A percentile compares a stretch with the other conserved stretches of the same genome.
Conservation (phyloP, 441 rosid species). For the Breynia disticha region DNA sequence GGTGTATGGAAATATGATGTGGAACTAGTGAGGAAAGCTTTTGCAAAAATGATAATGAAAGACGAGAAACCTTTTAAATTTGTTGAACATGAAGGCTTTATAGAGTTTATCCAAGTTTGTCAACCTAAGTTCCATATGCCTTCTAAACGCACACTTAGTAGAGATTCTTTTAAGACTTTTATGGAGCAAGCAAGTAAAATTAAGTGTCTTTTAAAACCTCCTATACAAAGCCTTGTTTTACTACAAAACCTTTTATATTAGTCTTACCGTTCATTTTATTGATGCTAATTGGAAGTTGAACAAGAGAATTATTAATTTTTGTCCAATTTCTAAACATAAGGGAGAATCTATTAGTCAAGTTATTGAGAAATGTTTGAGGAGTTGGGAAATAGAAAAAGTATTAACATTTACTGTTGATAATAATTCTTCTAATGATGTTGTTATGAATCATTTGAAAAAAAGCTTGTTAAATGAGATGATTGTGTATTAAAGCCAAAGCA, state of each 20-base stretch:
- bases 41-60: no score
- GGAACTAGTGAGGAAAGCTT: no score
- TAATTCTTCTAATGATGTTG: constrained; percentile 5
- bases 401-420: constrained; percentile 6
- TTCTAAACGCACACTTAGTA: no score
- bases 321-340: background rate
- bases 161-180: no score
- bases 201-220: no score
- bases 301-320: constrained; percentile 11
- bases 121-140: no score
- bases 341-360: background rate
- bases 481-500: background rate
- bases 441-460: background rate
- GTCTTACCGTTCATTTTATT: constrained; percentile 7
- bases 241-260: constrained; percentile 1
- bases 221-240: background rate
- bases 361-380: constrained; percentile 8
- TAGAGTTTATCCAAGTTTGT: background rate
- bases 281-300: constrained; percentile 2
- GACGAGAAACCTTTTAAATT: no score
- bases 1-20: no score
- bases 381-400: background rate
- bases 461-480: background rate
- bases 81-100: background rate
- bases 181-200: no score